Evolutionary conservation across 352 stramenopile species (phyloP).

Genomic region (Pythium grandisporangium): DNA sequence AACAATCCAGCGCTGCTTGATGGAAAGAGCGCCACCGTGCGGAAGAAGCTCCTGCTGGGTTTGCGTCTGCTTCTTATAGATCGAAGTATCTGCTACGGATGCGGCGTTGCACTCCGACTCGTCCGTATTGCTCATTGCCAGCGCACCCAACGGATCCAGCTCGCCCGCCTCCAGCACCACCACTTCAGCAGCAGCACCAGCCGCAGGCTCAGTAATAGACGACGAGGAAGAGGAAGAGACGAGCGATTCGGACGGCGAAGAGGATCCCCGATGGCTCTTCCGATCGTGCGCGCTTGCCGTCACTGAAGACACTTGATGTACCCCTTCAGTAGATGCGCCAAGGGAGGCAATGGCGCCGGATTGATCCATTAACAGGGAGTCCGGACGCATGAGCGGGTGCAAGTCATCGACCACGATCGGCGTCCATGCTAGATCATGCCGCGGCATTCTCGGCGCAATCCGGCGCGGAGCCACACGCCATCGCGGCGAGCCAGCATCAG

Average conservation of each 20-base stretch:
- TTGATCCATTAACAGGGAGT: too few species aligned
- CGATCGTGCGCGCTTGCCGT: background rate
- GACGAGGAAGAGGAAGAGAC: too few species aligned
- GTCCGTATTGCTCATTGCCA: slow-evolving; percentile 20
- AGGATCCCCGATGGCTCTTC: too few species aligned
- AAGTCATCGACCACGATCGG: slow-evolving; percentile 18
- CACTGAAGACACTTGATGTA: too few species aligned
- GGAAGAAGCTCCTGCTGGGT: background rate
- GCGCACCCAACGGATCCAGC: slow-evolving; percentile 49
- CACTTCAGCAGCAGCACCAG: slow-evolving; percentile 17
- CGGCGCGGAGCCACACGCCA: slow-evolving; percentile 40
- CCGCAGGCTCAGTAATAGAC: background rate
- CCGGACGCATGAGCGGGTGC: slow-evolving; percentile 44
- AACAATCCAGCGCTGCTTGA: slow-evolving; percentile 53
- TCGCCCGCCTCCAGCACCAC: slow-evolving; percentile 60
- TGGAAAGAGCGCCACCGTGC: slow-evolving; percentile 12
- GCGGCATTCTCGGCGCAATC: slow-evolving; percentile 12
- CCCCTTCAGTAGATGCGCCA: too few species aligned
- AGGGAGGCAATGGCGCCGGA: too few species aligned
- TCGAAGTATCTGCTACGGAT: too few species aligned
- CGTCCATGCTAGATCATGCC: slow-evolving; percentile 12
- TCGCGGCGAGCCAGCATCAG: background rate
- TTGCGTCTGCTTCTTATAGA: too few species aligned
- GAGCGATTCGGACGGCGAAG: too few species aligned
- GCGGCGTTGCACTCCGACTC: too few species aligned